Percentiles rank a stretch among this genome's conserved stretches.
phyloP scores from a whole-genome alignment of 495 filamentous ascomycete species.

The Neurospora terricola region DNA sequence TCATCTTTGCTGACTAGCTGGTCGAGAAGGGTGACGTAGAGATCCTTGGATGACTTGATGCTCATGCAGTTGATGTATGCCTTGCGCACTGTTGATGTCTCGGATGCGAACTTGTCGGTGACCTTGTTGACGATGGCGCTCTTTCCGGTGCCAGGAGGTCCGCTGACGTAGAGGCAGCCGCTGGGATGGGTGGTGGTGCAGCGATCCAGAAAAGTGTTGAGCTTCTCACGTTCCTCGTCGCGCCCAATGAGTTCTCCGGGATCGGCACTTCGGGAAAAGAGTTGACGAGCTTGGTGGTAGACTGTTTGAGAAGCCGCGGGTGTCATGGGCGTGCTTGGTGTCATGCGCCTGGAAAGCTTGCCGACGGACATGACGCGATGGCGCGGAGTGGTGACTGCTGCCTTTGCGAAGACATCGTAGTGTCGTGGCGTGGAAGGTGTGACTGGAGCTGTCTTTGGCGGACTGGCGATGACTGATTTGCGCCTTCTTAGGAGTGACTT shows the following conservation, averaged over 20 bases:
- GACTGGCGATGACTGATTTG: not conserved
- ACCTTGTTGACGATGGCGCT: slow-evolving; percentile 84
- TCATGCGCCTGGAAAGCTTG: slow-evolving; percentile 41
- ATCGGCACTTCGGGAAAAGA: slow-evolving; percentile 71
- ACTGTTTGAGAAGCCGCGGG: slow-evolving; percentile 56
- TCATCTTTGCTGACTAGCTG: slow-evolving; percentile 28
- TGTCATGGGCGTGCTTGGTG: slow-evolving; percentile 52
- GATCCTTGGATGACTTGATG: slow-evolving; percentile 71
- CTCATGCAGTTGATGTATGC: slow-evolving; percentile 94
- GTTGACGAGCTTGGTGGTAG: slow-evolving; percentile 76
- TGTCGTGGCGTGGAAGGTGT: slow-evolving; percentile 60
- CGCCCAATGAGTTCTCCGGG: slow-evolving; percentile 73
- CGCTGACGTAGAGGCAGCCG: slow-evolving; percentile 92
- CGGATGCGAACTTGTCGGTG: slow-evolving; percentile 44
- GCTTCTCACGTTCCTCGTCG: slow-evolving; percentile 63
- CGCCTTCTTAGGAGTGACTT: not conserved
- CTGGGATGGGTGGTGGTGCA: slow-evolving; percentile 50
- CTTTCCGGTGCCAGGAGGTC: slow-evolving; percentile 93
- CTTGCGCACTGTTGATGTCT: slow-evolving; percentile 45
- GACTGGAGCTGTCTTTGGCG: slow-evolving; percentile 26
- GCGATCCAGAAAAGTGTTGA: slow-evolving; percentile 58
- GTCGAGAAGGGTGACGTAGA: slow-evolving; percentile 65
- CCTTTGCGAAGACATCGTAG: slow-evolving; percentile 38
- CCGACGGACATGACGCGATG: slow-evolving; percentile 41
- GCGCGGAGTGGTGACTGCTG: slow-evolving; percentile 31